These are phyloP conservation scores for Musa beccarii DNA, from an alignment of 176 grass and related monocot species.

Conservation along the genomic window DNA sequence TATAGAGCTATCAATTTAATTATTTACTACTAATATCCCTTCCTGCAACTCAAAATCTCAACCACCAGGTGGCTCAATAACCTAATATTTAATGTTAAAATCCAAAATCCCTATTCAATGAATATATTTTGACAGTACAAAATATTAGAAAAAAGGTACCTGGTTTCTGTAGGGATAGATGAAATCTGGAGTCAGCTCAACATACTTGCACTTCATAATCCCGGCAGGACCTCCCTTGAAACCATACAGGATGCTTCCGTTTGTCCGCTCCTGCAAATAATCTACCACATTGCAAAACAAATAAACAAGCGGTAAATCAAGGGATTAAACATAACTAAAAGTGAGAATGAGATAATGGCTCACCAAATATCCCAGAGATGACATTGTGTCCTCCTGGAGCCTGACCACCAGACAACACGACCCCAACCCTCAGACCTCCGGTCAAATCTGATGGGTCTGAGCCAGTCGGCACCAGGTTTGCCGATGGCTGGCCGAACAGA, in stretches of 20 bases:
- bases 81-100: no score
- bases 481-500: slow-evolving; percentile 76
- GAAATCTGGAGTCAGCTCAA: slow-evolving; percentile 60
- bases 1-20: no score
- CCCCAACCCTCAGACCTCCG: slow-evolving; percentile 54
- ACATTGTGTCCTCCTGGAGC: slow-evolving; percentile 93
- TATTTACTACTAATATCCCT: no score
- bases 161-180: slow-evolving; percentile 99
- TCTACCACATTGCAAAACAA: slow-evolving; percentile 33
- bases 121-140: not conserved
- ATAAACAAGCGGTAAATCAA: not conserved
- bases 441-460: slow-evolving; percentile 10
- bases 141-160: slow-evolving; percentile 22
- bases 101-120: not conserved
- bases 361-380: slow-evolving; percentile 95
- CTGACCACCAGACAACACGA: slow-evolving; percentile 90
- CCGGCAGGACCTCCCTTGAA: slow-evolving; percentile 95
- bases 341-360: not conserved
- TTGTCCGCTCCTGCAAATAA: slow-evolving; percentile 62
- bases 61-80: no score
- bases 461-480: slow-evolving; percentile 41
- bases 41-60: no score
- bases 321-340: not conserved
- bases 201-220: slow-evolving; percentile 92
- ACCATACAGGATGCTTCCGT: slow-evolving; percentile 70